Base-by-base conservation (phyloP, 768 basidiomycete genomes). In the Lactifluus pinguis region DNA sequence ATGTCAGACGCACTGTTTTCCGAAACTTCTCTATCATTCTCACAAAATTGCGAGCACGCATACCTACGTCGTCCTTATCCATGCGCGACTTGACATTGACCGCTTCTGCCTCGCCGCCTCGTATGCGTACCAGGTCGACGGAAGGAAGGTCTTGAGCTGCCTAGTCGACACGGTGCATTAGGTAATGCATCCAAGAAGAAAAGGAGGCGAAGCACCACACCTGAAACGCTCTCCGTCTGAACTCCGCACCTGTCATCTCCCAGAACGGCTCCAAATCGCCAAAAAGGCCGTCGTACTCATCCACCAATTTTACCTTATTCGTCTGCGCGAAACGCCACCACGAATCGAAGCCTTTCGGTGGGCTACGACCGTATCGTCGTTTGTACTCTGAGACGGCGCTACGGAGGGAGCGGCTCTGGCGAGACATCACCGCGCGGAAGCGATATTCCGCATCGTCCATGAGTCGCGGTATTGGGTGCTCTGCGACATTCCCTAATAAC, bases 281-380 rank as follows among this genome's bases (percentile, higher is more conserved):
- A 38, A 81, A 69, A n/a, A 95, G 77, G 5, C 80, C 79, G 61
- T 92, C 91, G 68, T 92, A 98, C 70, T 98, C 95, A 71, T 98
- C 95, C 5, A 89, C 77, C 73, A 98, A 83, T 67, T 84, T 82
- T 50, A 90, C 85, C 6, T 81, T 74, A 72, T 92, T 81, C 59
- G 83, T 76, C 70, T 80, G 75, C 14, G 86, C 89, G 72, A 92
- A 98, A 49, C 73, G 69, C 82, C 85, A 95, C 95, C 95, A 98
- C 32, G 80, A 74, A 69, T 93, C 95, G 65, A 98, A 99, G 1
- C 94, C 95, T 47, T 80, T 82, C 0, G 97, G 95, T 5, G 97
- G 97, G 39, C 83, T 74, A 41, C 89, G 81, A 10, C 76, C 76
- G 72, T 95, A 94, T 60, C 94, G 79, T 58, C 80, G 75, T 65